Percentiles rank a stretch among this genome's conserved stretches.
Evolutionary conservation across 2,329 filamentous ascomycete genomes (phyloP).

Genomic region (Fusarium penzigii): DNA sequence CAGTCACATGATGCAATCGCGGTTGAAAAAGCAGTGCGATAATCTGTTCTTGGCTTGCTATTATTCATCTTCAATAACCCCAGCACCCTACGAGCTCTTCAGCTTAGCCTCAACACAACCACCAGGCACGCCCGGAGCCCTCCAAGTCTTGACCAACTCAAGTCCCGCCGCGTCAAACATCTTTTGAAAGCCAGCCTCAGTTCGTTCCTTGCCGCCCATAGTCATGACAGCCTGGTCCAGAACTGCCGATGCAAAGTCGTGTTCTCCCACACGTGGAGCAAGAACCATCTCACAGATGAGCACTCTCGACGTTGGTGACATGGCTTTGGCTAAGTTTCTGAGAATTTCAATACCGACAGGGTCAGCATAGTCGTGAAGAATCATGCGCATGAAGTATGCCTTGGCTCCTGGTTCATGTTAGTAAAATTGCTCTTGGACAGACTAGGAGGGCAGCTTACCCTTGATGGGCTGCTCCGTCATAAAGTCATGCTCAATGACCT

Average conservation of each 20-base stretch:
- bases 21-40: not conserved
- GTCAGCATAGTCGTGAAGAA: constrained; percentile 36
- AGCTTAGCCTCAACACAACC: constrained; percentile 28
- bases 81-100: constrained; percentile 3
- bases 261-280: constrained; percentile 30
- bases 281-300: constrained; percentile 37
- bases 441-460: constrained; percentile 12
- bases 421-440: not conserved
- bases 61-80: not conserved
- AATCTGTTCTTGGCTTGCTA: not conserved
- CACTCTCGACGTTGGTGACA: constrained; percentile 30
- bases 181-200: constrained; percentile 28
- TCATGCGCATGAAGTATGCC: constrained; percentile 38
- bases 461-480: constrained; percentile 32
- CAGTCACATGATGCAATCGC: too few species aligned
- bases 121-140: constrained; percentile 24
- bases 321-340: constrained; percentile 28
- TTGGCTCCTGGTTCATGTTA: constrained; percentile 28
- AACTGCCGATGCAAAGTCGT: constrained; percentile 32
- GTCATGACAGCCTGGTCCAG: constrained; percentile 36
- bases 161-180: constrained; percentile 33
- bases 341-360: constrained; percentile 30
- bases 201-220: constrained; percentile 37
- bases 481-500: constrained; percentile 32
- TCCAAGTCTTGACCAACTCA: constrained; percentile 31